Evolutionary conservation across 2,329 filamentous ascomycete genomes (phyloP).

Genomic region (Escovopsis sp.): DNA sequence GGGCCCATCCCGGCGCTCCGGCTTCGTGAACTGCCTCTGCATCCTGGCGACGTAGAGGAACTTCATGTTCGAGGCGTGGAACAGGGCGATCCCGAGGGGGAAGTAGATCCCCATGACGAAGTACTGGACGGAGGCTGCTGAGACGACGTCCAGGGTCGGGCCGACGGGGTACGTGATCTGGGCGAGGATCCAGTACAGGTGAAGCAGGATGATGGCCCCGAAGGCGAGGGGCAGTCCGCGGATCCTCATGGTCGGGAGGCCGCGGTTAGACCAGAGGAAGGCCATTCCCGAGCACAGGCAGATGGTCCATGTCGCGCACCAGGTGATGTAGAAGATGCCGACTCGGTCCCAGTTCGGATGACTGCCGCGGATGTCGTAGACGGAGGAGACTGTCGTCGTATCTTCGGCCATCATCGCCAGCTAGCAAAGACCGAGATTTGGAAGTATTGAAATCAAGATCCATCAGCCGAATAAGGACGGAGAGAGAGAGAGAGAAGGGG

Average conservation of each 20-base stretch:
- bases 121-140: conserved; percentile 35
- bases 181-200: conserved; percentile 23
- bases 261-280: conserved; percentile 18
- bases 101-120: conserved; percentile 45
- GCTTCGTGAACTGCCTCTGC: conserved; percentile 26
- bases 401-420: not conserved
- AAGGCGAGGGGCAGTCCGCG: conserved; percentile 22
- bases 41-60: conserved; percentile 34
- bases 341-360: conserved; percentile 14
- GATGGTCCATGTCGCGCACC: conserved; percentile 13
- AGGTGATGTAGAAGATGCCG: conserved; percentile 16
- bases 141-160: conserved; percentile 21
- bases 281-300: conserved; percentile 19
- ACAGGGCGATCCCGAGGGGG: conserved; percentile 41
- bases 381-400: conserved; percentile 8
- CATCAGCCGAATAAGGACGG: too few relatives aligned
- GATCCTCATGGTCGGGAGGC: conserved; percentile 21
- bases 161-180: conserved; percentile 29
- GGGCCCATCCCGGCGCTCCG: conserved; percentile 5
- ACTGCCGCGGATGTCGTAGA: conserved; percentile 14
- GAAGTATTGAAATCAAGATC: too few relatives aligned
- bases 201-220: conserved; percentile 20
- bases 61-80: conserved; percentile 39
- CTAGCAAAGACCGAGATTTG: too few relatives aligned
- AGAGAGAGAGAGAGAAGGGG: too few relatives aligned